Conservation (phyloP, 202 grass and related monocot genomes). For the Panicum virgatum region DNA sequence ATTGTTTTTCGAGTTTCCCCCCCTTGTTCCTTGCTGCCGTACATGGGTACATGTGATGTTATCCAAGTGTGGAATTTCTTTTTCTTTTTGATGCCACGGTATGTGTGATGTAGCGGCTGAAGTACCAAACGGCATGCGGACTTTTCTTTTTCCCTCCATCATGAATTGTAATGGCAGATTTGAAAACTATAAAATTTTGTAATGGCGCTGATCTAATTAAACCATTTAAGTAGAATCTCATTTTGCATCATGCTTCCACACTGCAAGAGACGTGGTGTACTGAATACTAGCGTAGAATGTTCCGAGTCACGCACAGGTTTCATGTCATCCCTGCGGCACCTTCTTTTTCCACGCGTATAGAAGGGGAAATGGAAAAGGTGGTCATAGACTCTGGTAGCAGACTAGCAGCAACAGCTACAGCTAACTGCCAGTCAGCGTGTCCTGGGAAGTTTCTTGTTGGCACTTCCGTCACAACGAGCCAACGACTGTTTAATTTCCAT, state of each 20-base stretch:
- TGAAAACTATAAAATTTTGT: background rate
- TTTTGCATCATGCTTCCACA: background rate
- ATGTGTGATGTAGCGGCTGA: too few species aligned
- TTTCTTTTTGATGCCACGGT: too few species aligned
- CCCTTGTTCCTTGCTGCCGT: background rate
- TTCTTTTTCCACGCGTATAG: too few species aligned
- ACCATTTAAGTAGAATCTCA: too few species aligned
- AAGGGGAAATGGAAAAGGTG: background rate
- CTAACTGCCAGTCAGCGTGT: background rate
- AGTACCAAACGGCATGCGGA: background rate
- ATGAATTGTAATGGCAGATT: background rate
- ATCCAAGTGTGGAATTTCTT: too few species aligned
- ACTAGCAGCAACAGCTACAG: background rate
- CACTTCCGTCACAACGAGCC: too few species aligned
- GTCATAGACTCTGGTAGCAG: too few species aligned
- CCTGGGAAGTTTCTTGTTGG: conserved; percentile 18
- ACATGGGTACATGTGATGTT: background rate
- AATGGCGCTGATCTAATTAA: too few species aligned
- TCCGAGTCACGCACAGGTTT: background rate
- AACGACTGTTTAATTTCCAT: background rate
- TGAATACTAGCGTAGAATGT: too few species aligned
- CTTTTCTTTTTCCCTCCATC: background rate
- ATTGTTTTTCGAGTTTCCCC: background rate
- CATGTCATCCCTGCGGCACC: too few species aligned
- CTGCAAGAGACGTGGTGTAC: background rate